Evolutionary conservation across 108 stramenopile genomes (phyloP).

Genomic region (Nitzschia sp.): DNA sequence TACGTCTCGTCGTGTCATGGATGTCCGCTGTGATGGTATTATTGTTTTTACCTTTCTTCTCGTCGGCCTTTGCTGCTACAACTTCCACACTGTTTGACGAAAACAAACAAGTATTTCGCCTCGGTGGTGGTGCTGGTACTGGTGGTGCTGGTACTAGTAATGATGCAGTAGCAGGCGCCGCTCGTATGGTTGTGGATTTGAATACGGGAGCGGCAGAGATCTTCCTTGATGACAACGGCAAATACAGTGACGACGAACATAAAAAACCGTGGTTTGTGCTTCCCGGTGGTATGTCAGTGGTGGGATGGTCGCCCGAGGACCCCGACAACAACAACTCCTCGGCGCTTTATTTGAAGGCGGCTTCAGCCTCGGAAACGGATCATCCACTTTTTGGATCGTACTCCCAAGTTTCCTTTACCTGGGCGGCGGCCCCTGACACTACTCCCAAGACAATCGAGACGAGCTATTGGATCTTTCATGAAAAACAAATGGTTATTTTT

Average conservation of each 20-base stretch:
- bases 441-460: background rate
- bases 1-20: too few species aligned
- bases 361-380: background rate
- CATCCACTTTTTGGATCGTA: constrained; percentile 2
- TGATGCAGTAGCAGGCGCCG: too few species aligned
- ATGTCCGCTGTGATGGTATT: too few species aligned
- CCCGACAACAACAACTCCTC: too few species aligned
- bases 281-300: background rate
- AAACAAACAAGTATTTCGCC: too few species aligned
- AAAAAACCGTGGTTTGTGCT: background rate
- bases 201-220: background rate
- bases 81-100: too few species aligned
- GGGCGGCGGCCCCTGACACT: background rate
- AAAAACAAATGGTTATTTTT: constrained; percentile 9
- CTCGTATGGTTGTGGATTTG: background rate
- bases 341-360: background rate
- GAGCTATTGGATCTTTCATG: constrained; percentile 3
- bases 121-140: too few species aligned
- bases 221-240: background rate
- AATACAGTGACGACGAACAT: background rate
- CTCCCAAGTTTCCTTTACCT: background rate
- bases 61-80: too few species aligned
- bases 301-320: too few species aligned
- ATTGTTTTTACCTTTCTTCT: too few species aligned
- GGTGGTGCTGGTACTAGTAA: too few species aligned